Evolutionary conservation across 257 asterid species (phyloP).

Genomic region (Marsdenia floribunda): DNA sequence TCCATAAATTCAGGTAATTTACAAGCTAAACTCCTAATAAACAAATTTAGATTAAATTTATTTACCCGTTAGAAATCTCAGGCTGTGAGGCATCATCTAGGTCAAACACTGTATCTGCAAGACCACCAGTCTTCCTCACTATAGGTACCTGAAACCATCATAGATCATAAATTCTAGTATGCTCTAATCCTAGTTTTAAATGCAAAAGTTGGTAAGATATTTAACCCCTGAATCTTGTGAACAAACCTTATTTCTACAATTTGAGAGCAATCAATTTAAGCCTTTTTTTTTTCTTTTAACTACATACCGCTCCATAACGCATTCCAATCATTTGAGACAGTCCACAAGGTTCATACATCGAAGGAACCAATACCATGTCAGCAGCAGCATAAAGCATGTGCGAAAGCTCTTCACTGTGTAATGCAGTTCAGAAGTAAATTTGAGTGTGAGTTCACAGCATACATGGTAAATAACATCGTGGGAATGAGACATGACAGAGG

Average conservation of each 20-base stretch:
- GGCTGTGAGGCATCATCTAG: slow-evolving; percentile 58
- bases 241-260: not conserved
- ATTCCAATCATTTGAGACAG: slow-evolving; percentile 91
- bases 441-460: not conserved
- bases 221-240: not conserved
- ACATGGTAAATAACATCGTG: not conserved
- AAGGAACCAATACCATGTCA: slow-evolving; percentile 91
- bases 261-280: not conserved
- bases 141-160: slow-evolving; percentile 58
- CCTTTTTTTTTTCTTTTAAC: slow-evolving; percentile 6
- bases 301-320: slow-evolving; percentile 87
- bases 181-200: not conserved
- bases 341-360: slow-evolving; percentile 92
- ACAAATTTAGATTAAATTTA: not conserved
- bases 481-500: not conserved
- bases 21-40: not conserved
- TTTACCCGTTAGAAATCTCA: slow-evolving; percentile 65
- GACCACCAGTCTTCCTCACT: slow-evolving; percentile 88
- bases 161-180: not conserved
- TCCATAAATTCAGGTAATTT: too few species aligned
- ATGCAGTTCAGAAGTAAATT: slow-evolving; percentile 7
- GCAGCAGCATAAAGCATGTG: slow-evolving; percentile 95
- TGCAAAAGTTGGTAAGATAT: not conserved
- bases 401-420: slow-evolving; percentile 82
- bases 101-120: slow-evolving; percentile 87